Base-by-base conservation (phyloP, 306 rosid genomes). In the Quercus agrifolia region DNA sequence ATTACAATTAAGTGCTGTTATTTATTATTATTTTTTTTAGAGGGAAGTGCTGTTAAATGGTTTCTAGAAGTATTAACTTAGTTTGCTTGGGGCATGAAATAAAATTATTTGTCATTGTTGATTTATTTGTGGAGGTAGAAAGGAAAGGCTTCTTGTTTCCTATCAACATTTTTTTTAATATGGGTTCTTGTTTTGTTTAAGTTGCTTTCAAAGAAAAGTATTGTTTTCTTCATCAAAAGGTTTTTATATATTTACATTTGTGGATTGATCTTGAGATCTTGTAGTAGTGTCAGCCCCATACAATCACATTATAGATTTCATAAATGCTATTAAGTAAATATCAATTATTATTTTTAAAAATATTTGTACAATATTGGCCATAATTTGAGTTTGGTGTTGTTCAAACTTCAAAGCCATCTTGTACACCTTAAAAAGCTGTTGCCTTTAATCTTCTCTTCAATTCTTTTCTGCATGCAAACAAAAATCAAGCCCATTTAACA, bases 401-500 rank as follows among this genome's bases (percentile, higher is more conserved):
- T 49, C 54, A 49, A 49, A 49, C 54, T 31, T 66, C 49, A 66
- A 31, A 17, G 46, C 20, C 67, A 28, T 66, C 56, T 64, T 71
- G 67, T 10, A n/a, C 17, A 12, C 77, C 63, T 85, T 82, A 83
- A 54, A 84, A n/a, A 2, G 77, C 74, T 25, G 84, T 77, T 21
- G 88, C 80, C 66, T 71, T 82, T 8, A 90, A 70, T 78, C 98
- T 89, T 78, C 95, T 91, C 71, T 75, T 83, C 83, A 93, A 35
- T 81, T 91, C 98, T 81, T 80, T 78, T 82, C 98, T 91, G 91
- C 56, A 46, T 4, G 5, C 31, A 13, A 70, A 73, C 1, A 17
- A 51, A 10, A 19, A 28, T 17, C 6, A 52, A 76, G 52, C 64
- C 56, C n/a, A 52, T 31, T 76, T 49, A 86, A 30, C 46, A 55